These are phyloP conservation scores for Margaritispora aquatica DNA, from an alignment of 495 filamentous ascomycete genomes.

Conservation along the genomic window DNA sequence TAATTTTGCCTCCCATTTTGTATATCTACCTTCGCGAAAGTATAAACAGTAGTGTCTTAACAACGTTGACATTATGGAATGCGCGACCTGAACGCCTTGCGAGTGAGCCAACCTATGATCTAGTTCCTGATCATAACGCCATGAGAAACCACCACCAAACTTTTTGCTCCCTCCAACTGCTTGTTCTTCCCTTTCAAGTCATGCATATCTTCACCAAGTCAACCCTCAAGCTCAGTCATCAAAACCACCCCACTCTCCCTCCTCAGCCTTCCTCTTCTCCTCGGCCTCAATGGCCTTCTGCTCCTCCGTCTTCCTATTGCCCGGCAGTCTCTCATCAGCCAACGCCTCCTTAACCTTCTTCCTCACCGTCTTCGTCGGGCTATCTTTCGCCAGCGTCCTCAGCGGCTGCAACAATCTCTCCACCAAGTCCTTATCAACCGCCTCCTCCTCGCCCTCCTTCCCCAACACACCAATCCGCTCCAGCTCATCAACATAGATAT, in stretches of 20 bases:
- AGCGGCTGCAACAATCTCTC: constrained; percentile 55
- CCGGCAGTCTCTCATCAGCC: constrained; percentile 64
- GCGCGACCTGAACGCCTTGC: constrained; percentile 22
- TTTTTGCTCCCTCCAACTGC: constrained; percentile 1
- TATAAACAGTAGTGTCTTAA: background rate
- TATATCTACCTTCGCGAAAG: constrained; percentile 1
- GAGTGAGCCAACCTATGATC: background rate
- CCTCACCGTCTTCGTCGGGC: constrained; percentile 65
- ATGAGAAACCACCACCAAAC: background rate
- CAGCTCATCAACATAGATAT: constrained; percentile 86
- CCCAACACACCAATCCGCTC: constrained; percentile 59
- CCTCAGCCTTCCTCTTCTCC: constrained; percentile 29
- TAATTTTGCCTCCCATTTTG: constrained; percentile 9
- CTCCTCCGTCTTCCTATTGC: constrained; percentile 29
- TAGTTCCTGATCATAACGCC: background rate
- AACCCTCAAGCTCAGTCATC: constrained; percentile 38
- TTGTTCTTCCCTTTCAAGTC: background rate
- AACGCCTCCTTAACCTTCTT: constrained; percentile 64
- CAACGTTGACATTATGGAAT: background rate
- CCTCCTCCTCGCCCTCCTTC: constrained; percentile 21
- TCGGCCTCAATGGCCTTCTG: constrained; percentile 33
- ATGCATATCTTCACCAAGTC: background rate
- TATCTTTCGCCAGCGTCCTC: constrained; percentile 46
- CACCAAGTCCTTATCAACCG: constrained; percentile 32
- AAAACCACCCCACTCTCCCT: constrained; percentile 65